phyloP scores from a whole-genome alignment of 2,329 filamentous ascomycete genomes.

The Monilinia laxa region DNA sequence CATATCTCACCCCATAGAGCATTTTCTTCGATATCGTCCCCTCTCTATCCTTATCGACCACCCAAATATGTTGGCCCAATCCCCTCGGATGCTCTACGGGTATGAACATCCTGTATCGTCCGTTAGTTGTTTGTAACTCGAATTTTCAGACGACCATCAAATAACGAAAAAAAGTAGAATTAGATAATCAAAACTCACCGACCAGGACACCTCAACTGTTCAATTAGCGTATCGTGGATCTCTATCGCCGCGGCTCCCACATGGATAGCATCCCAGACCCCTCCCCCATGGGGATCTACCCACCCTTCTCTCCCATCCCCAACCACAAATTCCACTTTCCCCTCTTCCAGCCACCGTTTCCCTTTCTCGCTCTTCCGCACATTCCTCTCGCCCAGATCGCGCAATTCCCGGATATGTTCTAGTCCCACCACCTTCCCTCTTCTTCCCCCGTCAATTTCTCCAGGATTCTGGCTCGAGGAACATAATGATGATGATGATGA shows the following conservation, averaged over 20 bases:
- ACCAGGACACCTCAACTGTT: slow-evolving; percentile 77
- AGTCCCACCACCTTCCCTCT: slow-evolving; percentile 62
- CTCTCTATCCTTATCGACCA: slow-evolving; percentile 67
- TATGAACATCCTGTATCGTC: slow-evolving; percentile 63
- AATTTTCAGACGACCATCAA: background rate
- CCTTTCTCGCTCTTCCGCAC: slow-evolving; percentile 64
- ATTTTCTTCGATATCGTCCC: slow-evolving; percentile 61
- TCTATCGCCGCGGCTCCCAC: slow-evolving; percentile 82
- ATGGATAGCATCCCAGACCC: slow-evolving; percentile 87
- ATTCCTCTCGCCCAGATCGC: slow-evolving; percentile 62
- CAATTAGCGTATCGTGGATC: slow-evolving; percentile 69
- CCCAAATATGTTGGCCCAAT: slow-evolving; percentile 57
- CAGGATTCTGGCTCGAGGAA: background rate
- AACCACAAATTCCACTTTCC: slow-evolving; percentile 68
- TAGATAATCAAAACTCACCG: slow-evolving; percentile 44
- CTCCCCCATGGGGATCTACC: slow-evolving; percentile 46
- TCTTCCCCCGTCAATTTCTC: slow-evolving; percentile 16
- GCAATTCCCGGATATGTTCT: slow-evolving; percentile 68
- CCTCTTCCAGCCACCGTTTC: slow-evolving; percentile 57
- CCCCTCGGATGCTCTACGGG: slow-evolving; percentile 60
- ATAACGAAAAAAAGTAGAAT: background rate
- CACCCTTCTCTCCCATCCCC: slow-evolving; percentile 73
- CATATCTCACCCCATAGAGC: slow-evolving; percentile 72
- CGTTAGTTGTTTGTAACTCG: background rate
- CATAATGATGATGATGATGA: background rate